These are phyloP conservation scores for Apiotrichum domesticum DNA, from an alignment of 1,284 basidiomycete genomes.

Conservation along the genomic window DNA sequence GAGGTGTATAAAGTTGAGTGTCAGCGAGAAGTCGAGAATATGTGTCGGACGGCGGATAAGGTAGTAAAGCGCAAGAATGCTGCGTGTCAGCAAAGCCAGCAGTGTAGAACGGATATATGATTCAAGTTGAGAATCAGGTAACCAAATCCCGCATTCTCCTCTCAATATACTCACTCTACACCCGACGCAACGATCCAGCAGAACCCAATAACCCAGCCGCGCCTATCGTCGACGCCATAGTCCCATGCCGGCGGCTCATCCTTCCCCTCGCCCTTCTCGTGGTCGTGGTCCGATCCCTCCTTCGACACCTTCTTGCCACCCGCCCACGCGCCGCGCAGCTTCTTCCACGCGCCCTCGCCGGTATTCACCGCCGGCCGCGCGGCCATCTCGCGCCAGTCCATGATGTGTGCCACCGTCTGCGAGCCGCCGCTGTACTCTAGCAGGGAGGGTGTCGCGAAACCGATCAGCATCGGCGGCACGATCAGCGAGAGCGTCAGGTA, in stretches of 20 bases:
- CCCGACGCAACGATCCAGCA: slow-evolving; percentile 74
- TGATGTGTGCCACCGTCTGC: slow-evolving; percentile 52
- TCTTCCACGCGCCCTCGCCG: slow-evolving; percentile 55
- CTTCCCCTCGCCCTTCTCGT: background rate
- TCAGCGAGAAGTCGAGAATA: slow-evolving; percentile 88
- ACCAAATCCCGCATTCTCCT: no score
- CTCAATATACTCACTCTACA: slow-evolving; percentile 61
- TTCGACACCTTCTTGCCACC: slow-evolving; percentile 37
- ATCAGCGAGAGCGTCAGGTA: slow-evolving; percentile 80
- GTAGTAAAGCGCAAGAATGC: slow-evolving; percentile 79
- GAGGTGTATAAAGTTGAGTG: slow-evolving; percentile 81
- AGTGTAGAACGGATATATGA: background rate
- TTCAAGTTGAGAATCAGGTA: no score
- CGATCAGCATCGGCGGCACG: slow-evolving; percentile 68
- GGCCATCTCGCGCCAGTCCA: slow-evolving; percentile 96
- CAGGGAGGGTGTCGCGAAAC: slow-evolving; percentile 67
- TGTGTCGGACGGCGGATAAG: slow-evolving; percentile 84
- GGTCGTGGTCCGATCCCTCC: slow-evolving; percentile 5
- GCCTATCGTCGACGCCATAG: slow-evolving; percentile 58
- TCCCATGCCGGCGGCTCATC: slow-evolving; percentile 42
- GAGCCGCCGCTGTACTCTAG: slow-evolving; percentile 66
- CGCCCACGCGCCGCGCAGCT: slow-evolving; percentile 46
- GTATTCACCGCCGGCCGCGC: slow-evolving; percentile 61
- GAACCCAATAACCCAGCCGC: slow-evolving; percentile 80
- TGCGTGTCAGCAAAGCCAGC: slow-evolving; percentile 40